phyloP scores from a whole-genome alignment of 768 basidiomycete genomes.

The Glaciozyma martinii region DNA sequence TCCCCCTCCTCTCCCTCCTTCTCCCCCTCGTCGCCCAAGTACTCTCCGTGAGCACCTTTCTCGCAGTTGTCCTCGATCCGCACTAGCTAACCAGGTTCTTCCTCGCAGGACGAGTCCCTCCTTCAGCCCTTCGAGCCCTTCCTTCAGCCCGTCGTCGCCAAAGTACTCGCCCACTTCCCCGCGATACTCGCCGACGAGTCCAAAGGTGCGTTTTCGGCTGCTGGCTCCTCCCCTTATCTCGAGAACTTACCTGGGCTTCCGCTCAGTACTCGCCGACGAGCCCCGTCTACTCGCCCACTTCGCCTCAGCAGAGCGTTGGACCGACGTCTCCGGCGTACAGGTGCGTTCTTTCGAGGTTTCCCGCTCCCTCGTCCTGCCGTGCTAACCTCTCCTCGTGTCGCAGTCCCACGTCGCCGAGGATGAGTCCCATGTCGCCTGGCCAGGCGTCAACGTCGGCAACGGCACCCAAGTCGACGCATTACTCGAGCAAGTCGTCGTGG shows the following conservation, averaged over 20 bases:
- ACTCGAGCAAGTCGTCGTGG: no score
- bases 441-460: no score
- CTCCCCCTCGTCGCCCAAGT: constrained; percentile 32
- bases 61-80: background rate
- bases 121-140: background rate
- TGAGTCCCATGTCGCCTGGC: no score
- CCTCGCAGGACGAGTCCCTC: background rate
- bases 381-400: no score
- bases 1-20: constrained; percentile 33
- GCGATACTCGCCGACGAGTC: constrained; percentile 33
- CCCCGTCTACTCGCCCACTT: constrained; percentile 70
- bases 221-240: background rate
- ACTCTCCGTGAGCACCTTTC: constrained; percentile 35
- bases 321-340: no score
- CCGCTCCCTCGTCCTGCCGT: no score
- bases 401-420: no score
- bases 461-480: no score
- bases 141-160: constrained; percentile 67
- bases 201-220: background rate
- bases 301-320: constrained; percentile 51
- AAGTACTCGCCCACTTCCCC: constrained; percentile 51
- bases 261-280: constrained; percentile 39
- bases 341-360: no score
- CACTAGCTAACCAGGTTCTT: background rate
- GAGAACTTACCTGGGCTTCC: background rate